phyloP scores from a whole-genome alignment of 345 rosid genomes.

The Excoecaria cochinchinensis region DNA sequence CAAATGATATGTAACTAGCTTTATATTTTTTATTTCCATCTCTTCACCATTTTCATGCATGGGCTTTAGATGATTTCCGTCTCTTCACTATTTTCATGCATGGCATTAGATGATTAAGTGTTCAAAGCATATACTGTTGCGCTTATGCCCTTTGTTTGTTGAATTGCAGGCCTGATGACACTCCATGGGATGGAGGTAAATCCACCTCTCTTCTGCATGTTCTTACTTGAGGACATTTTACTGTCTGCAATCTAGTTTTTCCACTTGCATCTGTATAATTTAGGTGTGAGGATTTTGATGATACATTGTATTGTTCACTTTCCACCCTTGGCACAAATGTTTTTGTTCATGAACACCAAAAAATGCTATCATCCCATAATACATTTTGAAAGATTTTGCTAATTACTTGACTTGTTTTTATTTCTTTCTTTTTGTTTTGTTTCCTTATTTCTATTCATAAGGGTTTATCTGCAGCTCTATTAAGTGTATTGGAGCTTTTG shows the following conservation, averaged over 20 bases:
- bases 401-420: not conserved
- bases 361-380: not conserved
- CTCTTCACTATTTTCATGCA: slow-evolving; percentile 2
- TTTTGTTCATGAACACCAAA: not conserved
- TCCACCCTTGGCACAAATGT: not conserved
- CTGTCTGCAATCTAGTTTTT: not conserved
- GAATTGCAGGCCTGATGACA: slow-evolving; percentile 68
- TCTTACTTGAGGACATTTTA: not conserved
- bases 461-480: not conserved
- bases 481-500: too few species aligned
- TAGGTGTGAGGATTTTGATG: not conserved
- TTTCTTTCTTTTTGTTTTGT: too few species aligned
- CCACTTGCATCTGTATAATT: not conserved
- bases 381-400: not conserved
- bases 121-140: not conserved
- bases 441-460: not conserved
- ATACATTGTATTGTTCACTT: not conserved
- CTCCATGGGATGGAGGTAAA: slow-evolving; percentile 87
- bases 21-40: not conserved
- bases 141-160: slow-evolving; percentile 8
- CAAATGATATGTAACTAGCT: not conserved
- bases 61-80: not conserved
- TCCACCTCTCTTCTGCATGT: not conserved
- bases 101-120: not conserved
- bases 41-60: slow-evolving; percentile 2